These are phyloP conservation scores for Lithohypha guttulata DNA, from an alignment of 2,329 filamentous ascomycete genomes.

Conservation along the genomic window DNA sequence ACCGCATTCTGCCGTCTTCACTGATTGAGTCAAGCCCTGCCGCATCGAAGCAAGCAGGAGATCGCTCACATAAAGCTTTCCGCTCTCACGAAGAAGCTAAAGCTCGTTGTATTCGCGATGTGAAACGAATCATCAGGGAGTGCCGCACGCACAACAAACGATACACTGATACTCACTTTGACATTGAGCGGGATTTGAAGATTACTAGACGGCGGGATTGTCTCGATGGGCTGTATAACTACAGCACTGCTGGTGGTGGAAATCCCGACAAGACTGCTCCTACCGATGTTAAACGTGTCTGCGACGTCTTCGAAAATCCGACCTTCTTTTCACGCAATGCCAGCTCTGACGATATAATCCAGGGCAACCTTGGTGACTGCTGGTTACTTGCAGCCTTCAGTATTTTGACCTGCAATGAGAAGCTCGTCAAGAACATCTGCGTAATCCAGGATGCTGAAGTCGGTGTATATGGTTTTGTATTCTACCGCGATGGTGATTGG, in stretches of 20 bases:
- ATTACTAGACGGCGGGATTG: slow-evolving; percentile 37
- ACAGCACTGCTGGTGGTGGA: neutral
- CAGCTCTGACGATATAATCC: slow-evolving; percentile 65
- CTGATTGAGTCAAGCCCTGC: slow-evolving; percentile 50
- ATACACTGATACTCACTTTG: slow-evolving; percentile 82
- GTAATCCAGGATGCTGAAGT: slow-evolving; percentile 63
- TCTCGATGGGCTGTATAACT: slow-evolving; percentile 35
- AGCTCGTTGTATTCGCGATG: slow-evolving; percentile 54
- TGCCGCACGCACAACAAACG: slow-evolving; percentile 73
- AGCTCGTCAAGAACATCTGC: slow-evolving; percentile 61
- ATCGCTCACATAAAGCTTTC: slow-evolving; percentile 46
- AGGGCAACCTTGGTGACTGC: slow-evolving; percentile 69
- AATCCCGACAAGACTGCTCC: neutral
- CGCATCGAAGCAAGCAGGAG: slow-evolving; percentile 47
- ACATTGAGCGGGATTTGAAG: slow-evolving; percentile 69
- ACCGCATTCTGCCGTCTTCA: slow-evolving; percentile 54
- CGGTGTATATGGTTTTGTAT: slow-evolving; percentile 78
- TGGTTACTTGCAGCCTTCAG: slow-evolving; percentile 77
- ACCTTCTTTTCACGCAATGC: slow-evolving; percentile 69
- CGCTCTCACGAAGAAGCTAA: slow-evolving; percentile 64
- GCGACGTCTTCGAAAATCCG: slow-evolving; percentile 69
- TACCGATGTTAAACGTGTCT: slow-evolving; percentile 20
- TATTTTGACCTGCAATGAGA: slow-evolving; percentile 63
- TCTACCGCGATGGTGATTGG: slow-evolving; percentile 78
- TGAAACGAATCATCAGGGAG: slow-evolving; percentile 48